Base-by-base conservation (phyloP, 345 rosid species). In the Dovyalis caffra region DNA sequence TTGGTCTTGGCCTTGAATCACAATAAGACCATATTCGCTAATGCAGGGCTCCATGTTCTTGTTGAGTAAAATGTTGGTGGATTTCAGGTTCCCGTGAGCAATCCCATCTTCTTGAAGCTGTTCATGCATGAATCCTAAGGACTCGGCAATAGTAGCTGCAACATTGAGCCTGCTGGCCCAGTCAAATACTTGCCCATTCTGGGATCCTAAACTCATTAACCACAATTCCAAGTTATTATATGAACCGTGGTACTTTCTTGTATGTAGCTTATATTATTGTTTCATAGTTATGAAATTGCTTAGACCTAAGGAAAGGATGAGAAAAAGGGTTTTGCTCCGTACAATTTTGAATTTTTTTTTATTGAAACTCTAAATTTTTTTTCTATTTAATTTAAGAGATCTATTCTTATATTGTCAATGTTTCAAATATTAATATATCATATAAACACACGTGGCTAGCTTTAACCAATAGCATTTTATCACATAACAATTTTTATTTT, bases 11-110 rank as follows among this genome's bases (percentile, higher is more conserved):
- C 63, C 81, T 33, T 82, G 77, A 21, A 29, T 73, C 23, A 68
- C 80, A 86, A 79, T 88, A 43, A 87, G 76, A 33, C 94, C 92
- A 68, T 90, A 88, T 57, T 88, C 92, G 60, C 88, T 88, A 21
- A 87, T 70, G 68, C 86, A 80, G 6, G 87, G 90, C 38, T 87
- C 88, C 87, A 86, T 84, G 21, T 81, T 80, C 49, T 66, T 64
- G 85, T 84, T 63, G 70, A 90, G 80, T 76, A 90, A 66, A 25
- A 88, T 84, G 81, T 87, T 87, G 21, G 88, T 73, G 72, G 92
- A 83, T 78, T 90, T 90, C 73, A 90, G 75, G 85, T 87, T 90
- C 23, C 92, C 94, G 70, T 86, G 92, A n/a, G 87, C 86, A 16
- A 88, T 85, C 51, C 74, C 77, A 66, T 82, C 88, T 64, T 78